Conservation (phyloP, 148 eudicot species). For the Simmondsia chinensis region DNA sequence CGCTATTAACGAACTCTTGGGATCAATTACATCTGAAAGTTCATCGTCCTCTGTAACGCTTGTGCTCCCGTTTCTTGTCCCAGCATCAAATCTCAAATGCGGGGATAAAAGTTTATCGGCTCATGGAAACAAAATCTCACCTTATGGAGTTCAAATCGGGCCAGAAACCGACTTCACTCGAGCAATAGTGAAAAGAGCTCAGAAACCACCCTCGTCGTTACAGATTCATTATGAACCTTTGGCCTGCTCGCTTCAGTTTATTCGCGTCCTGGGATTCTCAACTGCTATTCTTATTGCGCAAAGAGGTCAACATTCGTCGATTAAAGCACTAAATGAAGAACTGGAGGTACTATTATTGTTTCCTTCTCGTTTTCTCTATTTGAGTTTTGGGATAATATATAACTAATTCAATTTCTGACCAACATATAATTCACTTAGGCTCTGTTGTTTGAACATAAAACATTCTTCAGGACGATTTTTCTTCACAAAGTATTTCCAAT, state of each 20-base stretch:
- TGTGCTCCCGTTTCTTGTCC: constrained; percentile 46
- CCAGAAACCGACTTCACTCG: constrained; percentile 32
- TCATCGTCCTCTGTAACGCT: constrained; percentile 26
- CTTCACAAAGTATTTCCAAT: too few species aligned
- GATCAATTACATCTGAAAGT: constrained; percentile 29
- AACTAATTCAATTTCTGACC: background rate
- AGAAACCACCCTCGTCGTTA: constrained; percentile 38
- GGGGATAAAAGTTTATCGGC: constrained; percentile 27
- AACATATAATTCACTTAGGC: too few species aligned
- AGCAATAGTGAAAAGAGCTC: constrained; percentile 28
- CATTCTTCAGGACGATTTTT: too few species aligned
- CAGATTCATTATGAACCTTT: constrained; percentile 61
- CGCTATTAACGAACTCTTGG: constrained; percentile 56
- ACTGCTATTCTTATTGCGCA: constrained; percentile 51
- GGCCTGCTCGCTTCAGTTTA: constrained; percentile 63
- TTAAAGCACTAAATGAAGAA: constrained; percentile 24
- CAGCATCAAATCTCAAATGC: constrained; percentile 48
- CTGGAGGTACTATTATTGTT: constrained; percentile 44
- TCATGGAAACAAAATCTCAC: constrained; percentile 13
- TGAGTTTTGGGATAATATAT: background rate
- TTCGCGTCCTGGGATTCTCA: constrained; percentile 37
- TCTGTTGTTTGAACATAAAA: too few species aligned
- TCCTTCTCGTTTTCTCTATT: background rate
- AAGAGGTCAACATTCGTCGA: constrained; percentile 16
- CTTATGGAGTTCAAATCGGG: constrained; percentile 51